These are phyloP conservation scores for Aspergillus mulundensis DNA, from an alignment of 495 filamentous ascomycete genomes.

Conservation along the genomic window DNA sequence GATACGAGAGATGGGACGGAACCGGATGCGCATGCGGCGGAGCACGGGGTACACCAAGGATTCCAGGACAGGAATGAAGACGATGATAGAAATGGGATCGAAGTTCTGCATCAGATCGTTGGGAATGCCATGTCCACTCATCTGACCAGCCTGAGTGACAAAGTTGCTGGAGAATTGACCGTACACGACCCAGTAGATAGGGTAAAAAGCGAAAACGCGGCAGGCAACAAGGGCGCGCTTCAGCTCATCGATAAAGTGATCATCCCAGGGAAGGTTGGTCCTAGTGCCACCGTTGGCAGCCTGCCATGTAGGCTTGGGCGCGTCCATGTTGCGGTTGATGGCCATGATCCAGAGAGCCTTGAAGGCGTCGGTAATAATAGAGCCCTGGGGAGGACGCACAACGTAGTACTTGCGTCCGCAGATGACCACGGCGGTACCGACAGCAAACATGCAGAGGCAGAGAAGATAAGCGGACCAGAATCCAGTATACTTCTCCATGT, in stretches of 20 bases:
- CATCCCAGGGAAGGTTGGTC: conserved; percentile 48
- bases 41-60: conserved; percentile 64
- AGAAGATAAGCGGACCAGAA: conserved; percentile 77
- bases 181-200: conserved; percentile 60
- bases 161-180: conserved; percentile 58
- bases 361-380: conserved; percentile 59
- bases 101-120: conserved; percentile 79
- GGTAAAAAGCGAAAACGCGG: conserved; percentile 57
- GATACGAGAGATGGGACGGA: conserved; percentile 72
- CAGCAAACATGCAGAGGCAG: conserved; percentile 56
- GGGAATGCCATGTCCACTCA: conserved; percentile 53
- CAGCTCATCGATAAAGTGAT: conserved; percentile 62
- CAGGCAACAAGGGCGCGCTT: conserved; percentile 57
- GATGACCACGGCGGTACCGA: conserved; percentile 50
- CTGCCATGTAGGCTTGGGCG: conserved; percentile 58
- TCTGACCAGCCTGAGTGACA: conserved; percentile 52
- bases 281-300: conserved; percentile 36
- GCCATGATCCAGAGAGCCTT: conserved; percentile 57
- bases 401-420: conserved; percentile 56
- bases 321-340: conserved; percentile 50
- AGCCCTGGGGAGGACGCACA: conserved; percentile 60
- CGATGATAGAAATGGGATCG: conserved; percentile 69
- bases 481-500: conserved; percentile 62
- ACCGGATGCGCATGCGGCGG: conserved; percentile 58
- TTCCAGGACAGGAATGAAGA: conserved; percentile 68